Evolutionary conservation across 2,329 filamentous ascomycete species (phyloP), one percentile per base, ranked within the genome.

Genomic region (Epichloe amarillans): DNA sequence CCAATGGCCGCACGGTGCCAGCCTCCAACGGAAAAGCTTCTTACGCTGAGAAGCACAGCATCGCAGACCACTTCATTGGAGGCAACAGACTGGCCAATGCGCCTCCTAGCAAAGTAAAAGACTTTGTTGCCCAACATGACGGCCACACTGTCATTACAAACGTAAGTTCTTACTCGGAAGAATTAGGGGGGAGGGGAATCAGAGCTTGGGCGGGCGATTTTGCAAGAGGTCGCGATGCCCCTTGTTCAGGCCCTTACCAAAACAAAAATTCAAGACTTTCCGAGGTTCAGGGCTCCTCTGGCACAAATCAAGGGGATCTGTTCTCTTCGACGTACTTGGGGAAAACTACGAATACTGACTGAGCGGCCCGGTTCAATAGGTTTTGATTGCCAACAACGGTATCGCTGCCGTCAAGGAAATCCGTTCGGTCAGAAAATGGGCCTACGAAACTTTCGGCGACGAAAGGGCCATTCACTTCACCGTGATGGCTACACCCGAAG

Each of bases 381-480:
- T 97, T 50, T 79, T 98, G 57, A 98, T 98, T 71, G 93, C 93
- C 68, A 98, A 98, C 77, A 98, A 98, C 75, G 93, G 93, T 79
- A 98, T 98, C 70, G 93, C 93, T 48, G 93, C 93, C 66, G 93
- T 98, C 70, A 98, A 98, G 73, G 93, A 98, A 72, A 98, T 98
- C 67, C 84, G 93, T 69, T 97, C 91, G 53, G 91, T 98, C 65
- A 86, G 93, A 70, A 98, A 97, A 90, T 98, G 93, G 93, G 93
- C 93, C 55, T 98, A 98, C 82, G 93, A 98, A 74, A 95, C 88
- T 7, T 98, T 98, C 67, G 91, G 93, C 73, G 90, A 98, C 72
- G 93, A 98, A 76, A 82, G 86, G 64, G 93, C 91, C 62, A 96
- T 98, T 66, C 90, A 97, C 67, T 98, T 98, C 74, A 98, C 93